These are phyloP conservation scores for Phytophthora palmivora DNA, from an alignment of 352 stramenopile species.

Conservation along the genomic window DNA sequence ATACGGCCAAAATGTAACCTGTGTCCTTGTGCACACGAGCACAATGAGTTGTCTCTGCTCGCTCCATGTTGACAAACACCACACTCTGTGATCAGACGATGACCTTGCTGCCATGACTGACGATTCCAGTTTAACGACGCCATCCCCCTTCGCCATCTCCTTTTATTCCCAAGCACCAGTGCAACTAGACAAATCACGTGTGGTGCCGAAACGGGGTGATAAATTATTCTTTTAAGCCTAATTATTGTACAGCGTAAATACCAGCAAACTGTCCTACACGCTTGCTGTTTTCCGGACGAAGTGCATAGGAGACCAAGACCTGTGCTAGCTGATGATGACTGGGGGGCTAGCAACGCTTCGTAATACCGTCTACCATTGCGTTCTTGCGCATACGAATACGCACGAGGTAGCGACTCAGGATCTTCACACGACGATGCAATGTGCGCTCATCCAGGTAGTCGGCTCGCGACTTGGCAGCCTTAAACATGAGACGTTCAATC, in stretches of 20 bases:
- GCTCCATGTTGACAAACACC: conserved; percentile 5
- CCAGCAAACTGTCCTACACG: conserved; percentile 21
- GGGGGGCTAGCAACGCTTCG: conserved; percentile 19
- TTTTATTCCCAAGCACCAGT: conserved; percentile 4
- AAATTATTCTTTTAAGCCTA: conserved; percentile 27
- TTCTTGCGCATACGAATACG: conserved; percentile 70
- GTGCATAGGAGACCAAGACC: too few relatives aligned
- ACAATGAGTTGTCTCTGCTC: not conserved
- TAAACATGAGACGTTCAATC: conserved; percentile 71
- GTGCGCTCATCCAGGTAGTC: conserved; percentile 65
- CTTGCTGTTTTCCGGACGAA: conserved; percentile 22
- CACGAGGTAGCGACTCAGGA: conserved; percentile 61
- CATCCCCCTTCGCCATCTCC: conserved; percentile 26
- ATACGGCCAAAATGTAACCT: too few relatives aligned
- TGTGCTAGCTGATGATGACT: too few relatives aligned
- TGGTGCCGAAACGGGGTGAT: conserved; percentile 16
- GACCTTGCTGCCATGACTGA: conserved; percentile 6
- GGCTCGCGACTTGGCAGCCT: conserved; percentile 50
- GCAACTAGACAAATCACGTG: not conserved
- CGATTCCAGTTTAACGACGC: conserved; percentile 25
- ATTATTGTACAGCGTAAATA: conserved; percentile 39
- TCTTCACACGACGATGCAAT: conserved; percentile 54
- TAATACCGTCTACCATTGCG: conserved; percentile 36
- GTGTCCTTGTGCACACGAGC: too few relatives aligned
- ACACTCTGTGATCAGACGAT: conserved; percentile 1